Percentiles rank a stretch among this genome's conserved stretches.
These are phyloP conservation scores for Crithidia fasciculata DNA, from an alignment of 208 protist genomes.

Conservation along the genomic window DNA sequence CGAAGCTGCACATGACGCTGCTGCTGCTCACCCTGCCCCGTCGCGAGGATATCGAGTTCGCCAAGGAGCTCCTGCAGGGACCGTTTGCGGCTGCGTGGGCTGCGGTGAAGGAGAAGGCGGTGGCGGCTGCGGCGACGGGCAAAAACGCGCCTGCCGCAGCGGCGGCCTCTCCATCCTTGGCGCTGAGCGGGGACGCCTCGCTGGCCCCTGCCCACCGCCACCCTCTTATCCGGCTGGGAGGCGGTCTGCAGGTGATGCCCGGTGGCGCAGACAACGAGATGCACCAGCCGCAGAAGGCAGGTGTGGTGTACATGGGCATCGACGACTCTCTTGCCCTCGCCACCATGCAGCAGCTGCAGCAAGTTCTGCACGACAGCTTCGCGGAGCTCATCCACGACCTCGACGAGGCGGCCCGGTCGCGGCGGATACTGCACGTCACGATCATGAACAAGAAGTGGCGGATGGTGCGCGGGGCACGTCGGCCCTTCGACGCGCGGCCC, in stretches of 20 bases:
- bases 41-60: slow-evolving; percentile 53
- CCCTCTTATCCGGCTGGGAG: slow-evolving; percentile 39
- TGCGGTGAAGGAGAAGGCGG: slow-evolving; percentile 22
- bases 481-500: slow-evolving; percentile 45
- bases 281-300: slow-evolving; percentile 41
- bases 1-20: slow-evolving; percentile 76
- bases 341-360: slow-evolving; percentile 45
- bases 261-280: slow-evolving; percentile 25
- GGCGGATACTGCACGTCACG: slow-evolving; percentile 71
- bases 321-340: slow-evolving; percentile 40
- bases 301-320: slow-evolving; percentile 81
- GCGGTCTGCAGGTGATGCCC: slow-evolving; percentile 63
- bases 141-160: no score
- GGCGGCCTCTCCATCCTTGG: not conserved
- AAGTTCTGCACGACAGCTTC: slow-evolving; percentile 55
- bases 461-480: slow-evolving; percentile 11
- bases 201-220: slow-evolving; percentile 5
- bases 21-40: slow-evolving; percentile 69
- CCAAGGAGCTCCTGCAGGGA: slow-evolving; percentile 49
- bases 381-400: slow-evolving; percentile 59
- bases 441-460: slow-evolving; percentile 86
- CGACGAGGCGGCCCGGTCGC: slow-evolving; percentile 34
- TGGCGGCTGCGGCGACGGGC: not conserved
- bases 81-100: slow-evolving; percentile 30
- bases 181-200: slow-evolving; percentile 23